Conservation (phyloP, 306 rosid genomes). For the Lathyrus sativus region DNA sequence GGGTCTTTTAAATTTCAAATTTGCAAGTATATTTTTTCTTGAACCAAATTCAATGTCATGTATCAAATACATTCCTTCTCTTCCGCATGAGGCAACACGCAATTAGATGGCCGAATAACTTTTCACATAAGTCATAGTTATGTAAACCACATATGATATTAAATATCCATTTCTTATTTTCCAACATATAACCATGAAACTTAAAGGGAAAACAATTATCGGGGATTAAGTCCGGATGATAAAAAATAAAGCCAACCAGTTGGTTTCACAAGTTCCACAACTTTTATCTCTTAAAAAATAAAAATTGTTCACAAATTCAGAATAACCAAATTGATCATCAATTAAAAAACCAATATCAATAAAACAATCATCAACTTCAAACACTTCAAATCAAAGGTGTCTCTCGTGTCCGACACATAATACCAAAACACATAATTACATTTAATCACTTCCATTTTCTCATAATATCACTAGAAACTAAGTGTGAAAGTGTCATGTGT, state of each 20-base stretch:
- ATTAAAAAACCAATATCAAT: not conserved
- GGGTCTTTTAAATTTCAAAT: no score
- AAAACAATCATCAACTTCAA: not conserved
- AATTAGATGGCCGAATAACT: no score
- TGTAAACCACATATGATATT: no score
- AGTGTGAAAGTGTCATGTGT: no score
- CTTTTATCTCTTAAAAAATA: conserved; percentile 69
- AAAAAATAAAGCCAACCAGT: conserved; percentile 87
- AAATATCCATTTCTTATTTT: no score
- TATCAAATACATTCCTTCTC: no score
- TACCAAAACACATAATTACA: not conserved
- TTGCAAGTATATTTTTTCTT: no score
- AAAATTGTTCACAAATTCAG: conserved; percentile 37
- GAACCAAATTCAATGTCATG: no score
- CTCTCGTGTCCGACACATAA: not conserved
- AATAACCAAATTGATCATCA: conserved; percentile 5
- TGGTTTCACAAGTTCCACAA: conserved; percentile 84
- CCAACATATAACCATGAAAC: no score
- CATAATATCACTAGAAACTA: not conserved
- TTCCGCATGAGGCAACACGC: no score
- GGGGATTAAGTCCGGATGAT: conserved; percentile 80
- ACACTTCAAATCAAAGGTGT: not conserved
- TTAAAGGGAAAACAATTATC: conserved; percentile 43
- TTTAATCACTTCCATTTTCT: not conserved
- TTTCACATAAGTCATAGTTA: no score